Conservation (phyloP, 1,284 basidiomycete genomes). For the Ganoderma resinaceum region DNA sequence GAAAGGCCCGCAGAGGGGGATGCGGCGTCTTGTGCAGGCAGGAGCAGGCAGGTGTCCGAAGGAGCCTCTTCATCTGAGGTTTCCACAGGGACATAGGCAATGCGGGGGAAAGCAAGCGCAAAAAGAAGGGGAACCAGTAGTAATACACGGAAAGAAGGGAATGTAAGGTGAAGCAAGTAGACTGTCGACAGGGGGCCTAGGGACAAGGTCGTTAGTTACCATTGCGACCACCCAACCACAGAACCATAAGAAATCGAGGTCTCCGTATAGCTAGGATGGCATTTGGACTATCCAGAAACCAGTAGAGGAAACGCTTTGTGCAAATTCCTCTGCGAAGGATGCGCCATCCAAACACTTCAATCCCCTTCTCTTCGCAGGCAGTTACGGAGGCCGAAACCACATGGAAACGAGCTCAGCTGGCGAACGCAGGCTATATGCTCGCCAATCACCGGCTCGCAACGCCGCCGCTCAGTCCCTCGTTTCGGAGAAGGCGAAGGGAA, state of each 20-base stretch:
- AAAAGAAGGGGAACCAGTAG: constrained; percentile 65
- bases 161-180: constrained; percentile 62
- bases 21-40: constrained; percentile 51
- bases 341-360: not conserved
- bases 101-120: constrained; percentile 62
- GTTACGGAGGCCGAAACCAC: not conserved
- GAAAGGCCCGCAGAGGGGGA: constrained; percentile 55
- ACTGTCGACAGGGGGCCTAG: constrained; percentile 48
- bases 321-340: not conserved
- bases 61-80: constrained; percentile 50
- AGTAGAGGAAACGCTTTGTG: too few species aligned
- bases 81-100: constrained; percentile 61
- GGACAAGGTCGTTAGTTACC: not conserved
- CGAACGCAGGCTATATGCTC: not conserved
- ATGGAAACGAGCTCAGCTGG: not conserved
- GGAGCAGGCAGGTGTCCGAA: constrained; percentile 58
- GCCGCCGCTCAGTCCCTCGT: not conserved
- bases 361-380: not conserved
- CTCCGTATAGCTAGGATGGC: too few species aligned
- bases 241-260: too few species aligned
- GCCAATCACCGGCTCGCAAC: not conserved
- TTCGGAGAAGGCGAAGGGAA: not conserved
- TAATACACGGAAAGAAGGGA: constrained; percentile 71
- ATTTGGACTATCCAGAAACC: too few species aligned
- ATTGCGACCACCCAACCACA: not conserved